phyloP scores from a whole-genome alignment of 1,139 yeast species.

The Kodamaea fungicola region DNA sequence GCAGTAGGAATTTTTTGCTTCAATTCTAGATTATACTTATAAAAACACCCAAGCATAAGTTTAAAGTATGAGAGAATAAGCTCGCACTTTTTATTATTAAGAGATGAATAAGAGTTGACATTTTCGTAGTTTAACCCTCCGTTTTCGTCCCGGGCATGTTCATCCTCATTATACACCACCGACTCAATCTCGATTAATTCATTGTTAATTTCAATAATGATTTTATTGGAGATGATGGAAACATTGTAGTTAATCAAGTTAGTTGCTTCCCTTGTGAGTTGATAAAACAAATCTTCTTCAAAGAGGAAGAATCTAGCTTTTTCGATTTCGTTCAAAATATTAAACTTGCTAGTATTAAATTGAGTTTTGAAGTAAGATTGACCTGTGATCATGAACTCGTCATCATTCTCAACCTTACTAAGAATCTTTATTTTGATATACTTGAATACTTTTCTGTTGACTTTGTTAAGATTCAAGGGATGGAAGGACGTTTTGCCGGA shows the following conservation, averaged over 20 bases:
- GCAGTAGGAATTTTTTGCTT: constrained; percentile 48
- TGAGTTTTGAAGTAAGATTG: constrained; percentile 35
- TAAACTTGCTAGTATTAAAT: constrained; percentile 22
- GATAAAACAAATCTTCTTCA: constrained; percentile 79
- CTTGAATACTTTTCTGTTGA: constrained; percentile 30
- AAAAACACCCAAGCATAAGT: constrained; percentile 60
- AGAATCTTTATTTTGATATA: constrained; percentile 53
- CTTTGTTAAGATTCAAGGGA: constrained; percentile 21
- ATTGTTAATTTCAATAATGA: constrained; percentile 59
- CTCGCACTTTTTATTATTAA: constrained; percentile 47
- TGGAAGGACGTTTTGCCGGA: constrained; percentile 34
- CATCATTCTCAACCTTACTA: constrained; percentile 51
- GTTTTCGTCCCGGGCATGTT: constrained; percentile 31
- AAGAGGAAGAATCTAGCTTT: constrained; percentile 69
- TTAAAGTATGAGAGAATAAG: constrained; percentile 51
- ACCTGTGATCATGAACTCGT: constrained; percentile 49
- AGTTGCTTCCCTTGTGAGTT: constrained; percentile 73
- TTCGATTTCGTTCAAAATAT: constrained; percentile 49
- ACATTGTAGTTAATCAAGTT: constrained; percentile 71
- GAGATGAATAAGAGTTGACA: constrained; percentile 28
- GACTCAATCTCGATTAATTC: constrained; percentile 71
- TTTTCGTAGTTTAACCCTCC: constrained; percentile 38
- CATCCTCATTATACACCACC: constrained; percentile 50
- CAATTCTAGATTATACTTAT: constrained; percentile 46
- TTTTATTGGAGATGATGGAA: constrained; percentile 60